Evolutionary conservation across 2,329 filamentous ascomycete species (phyloP).

Genomic region (Aureobasidium musti): DNA sequence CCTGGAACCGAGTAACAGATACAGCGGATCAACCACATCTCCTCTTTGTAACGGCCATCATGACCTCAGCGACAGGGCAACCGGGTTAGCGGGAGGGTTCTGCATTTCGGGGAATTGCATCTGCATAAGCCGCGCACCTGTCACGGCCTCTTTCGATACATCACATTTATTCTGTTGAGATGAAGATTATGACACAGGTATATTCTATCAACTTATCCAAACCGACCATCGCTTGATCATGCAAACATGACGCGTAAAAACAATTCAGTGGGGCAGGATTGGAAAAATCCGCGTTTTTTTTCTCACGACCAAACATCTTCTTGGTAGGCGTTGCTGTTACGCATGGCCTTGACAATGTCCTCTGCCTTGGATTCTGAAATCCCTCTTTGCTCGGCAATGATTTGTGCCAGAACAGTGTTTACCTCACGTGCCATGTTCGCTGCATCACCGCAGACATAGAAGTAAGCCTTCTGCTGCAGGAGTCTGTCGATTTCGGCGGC

Average conservation of each 20-base stretch:
- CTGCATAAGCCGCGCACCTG: constrained; percentile 27
- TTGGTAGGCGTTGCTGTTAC: constrained; percentile 93
- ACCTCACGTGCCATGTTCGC: constrained; percentile 68
- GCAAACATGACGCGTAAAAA: constrained; percentile 25
- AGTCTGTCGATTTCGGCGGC: constrained; percentile 85
- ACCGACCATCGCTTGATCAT: constrained; percentile 21
- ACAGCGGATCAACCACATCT: constrained; percentile 7
- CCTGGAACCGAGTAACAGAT: constrained; percentile 15
- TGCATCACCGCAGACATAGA: constrained; percentile 98
- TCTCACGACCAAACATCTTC: constrained; percentile 68
- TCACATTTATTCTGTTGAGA: constrained; percentile 27
- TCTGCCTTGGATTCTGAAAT: constrained; percentile 85
- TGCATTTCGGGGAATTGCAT: constrained; percentile 26
- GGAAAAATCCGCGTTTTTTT: constrained; percentile 3
- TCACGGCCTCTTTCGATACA: constrained; percentile 23
- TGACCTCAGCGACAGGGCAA: constrained; percentile 25
- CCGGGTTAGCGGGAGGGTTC: constrained; percentile 23
- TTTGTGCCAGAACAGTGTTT: constrained; percentile 76
- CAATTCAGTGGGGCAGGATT: background rate
- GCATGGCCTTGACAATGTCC: constrained; percentile 96
- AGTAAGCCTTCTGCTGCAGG: constrained; percentile 82
- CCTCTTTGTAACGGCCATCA: constrained; percentile 6
- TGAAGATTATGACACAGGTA: constrained; percentile 15
- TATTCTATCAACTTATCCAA: constrained; percentile 28
- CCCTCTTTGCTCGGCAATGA: constrained; percentile 80